Conservation (phyloP, 2,329 filamentous ascomycete genomes). For the Fusarium pseudograminearum region DNA sequence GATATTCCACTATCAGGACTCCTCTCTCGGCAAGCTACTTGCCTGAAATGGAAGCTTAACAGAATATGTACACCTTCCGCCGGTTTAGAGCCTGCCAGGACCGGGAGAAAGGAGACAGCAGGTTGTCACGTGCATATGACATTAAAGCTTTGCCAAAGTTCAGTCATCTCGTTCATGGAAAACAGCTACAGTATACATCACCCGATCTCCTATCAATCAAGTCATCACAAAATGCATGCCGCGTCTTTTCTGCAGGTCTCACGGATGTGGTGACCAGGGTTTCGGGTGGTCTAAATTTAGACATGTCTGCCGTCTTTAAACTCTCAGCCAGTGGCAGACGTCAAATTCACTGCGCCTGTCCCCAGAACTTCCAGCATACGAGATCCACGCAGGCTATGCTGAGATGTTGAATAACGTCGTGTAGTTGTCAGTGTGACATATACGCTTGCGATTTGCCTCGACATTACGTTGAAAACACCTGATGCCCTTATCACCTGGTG, state of each 20-base stretch:
- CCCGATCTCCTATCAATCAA: neutral
- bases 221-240: neutral
- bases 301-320: slow-evolving; percentile 11
- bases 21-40: neutral
- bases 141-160: neutral
- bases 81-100: slow-evolving; percentile 2
- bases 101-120: slow-evolving; percentile 7
- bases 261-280: slow-evolving; percentile 16
- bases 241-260: slow-evolving; percentile 1
- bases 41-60: slow-evolving; percentile 6
- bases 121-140: neutral
- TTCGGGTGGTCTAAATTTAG: slow-evolving; percentile 37
- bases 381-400: slow-evolving; percentile 16
- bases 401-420: neutral
- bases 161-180: neutral
- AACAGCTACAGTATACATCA: neutral
- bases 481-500: neutral
- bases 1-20: slow-evolving; percentile 13
- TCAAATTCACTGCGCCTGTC: slow-evolving; percentile 21
- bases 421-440: neutral
- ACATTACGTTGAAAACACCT: neutral
- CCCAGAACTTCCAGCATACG: slow-evolving; percentile 17
- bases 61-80: neutral
- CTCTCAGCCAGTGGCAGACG: slow-evolving; percentile 22
- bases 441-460: neutral